These are phyloP conservation scores for Viola odorata DNA, from an alignment of 345 rosid genomes.

Conservation along the genomic window DNA sequence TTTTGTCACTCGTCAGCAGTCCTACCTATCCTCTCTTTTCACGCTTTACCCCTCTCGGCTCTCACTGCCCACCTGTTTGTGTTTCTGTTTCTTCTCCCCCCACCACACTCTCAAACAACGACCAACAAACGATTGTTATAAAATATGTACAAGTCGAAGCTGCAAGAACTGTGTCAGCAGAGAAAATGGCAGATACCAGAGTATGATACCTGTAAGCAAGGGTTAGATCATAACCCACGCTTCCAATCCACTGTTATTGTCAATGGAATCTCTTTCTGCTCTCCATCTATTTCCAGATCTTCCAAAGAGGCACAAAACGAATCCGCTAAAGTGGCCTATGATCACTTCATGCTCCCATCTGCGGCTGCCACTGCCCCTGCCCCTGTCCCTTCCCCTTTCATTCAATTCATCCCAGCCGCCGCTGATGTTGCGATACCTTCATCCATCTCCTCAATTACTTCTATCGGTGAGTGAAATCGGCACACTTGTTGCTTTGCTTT, in stretches of 20 bases:
- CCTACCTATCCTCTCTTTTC: no score
- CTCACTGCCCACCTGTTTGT: no score
- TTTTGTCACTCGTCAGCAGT: no score
- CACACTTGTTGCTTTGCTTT: no score
- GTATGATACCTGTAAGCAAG: constrained; percentile 21
- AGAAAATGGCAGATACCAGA: constrained; percentile 26
- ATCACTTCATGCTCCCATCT: constrained; percentile 17
- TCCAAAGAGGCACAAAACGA: constrained; percentile 42
- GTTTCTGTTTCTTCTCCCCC: no score
- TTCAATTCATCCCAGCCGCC: background rate
- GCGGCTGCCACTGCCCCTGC: background rate
- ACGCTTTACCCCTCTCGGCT: no score
- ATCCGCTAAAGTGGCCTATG: constrained; percentile 37
- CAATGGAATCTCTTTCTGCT: constrained; percentile 18
- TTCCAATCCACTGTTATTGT: constrained; percentile 37
- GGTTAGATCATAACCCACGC: constrained; percentile 34
- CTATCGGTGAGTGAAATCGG: no score
- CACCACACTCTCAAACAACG: no score
- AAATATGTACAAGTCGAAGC: constrained; percentile 30
- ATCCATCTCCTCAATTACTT: background rate
- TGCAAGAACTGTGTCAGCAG: constrained; percentile 39
- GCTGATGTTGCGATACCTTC: background rate
- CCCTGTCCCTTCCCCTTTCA: background rate
- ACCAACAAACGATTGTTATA: background rate
- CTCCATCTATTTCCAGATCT: constrained; percentile 11